Evolutionary conservation across 345 rosid species (phyloP).

Genomic region (Brassica carinata): DNA sequence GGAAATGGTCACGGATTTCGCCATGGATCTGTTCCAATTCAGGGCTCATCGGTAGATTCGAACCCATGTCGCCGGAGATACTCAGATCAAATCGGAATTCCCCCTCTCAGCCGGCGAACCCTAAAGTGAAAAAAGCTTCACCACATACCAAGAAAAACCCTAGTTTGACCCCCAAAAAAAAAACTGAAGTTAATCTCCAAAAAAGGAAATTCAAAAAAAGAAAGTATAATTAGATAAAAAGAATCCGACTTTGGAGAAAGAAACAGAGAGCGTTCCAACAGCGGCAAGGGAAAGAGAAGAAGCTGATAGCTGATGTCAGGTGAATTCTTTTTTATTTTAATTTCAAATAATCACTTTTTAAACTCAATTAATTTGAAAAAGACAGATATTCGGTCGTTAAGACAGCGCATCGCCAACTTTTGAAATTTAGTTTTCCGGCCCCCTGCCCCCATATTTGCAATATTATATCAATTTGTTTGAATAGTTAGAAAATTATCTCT

Average conservation of each 20-base stretch:
- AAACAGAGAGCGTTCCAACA: conserved; percentile 28
- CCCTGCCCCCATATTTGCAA: neutral
- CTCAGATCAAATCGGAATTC: conserved; percentile 21
- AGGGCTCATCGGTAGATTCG: conserved; percentile 71
- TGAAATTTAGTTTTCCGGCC: neutral
- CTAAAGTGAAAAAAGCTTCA: neutral
- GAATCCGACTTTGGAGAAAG: conserved; percentile 22
- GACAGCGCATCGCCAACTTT: conserved; percentile 38
- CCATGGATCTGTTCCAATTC: conserved; percentile 99
- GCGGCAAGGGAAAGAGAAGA: conserved; percentile 13
- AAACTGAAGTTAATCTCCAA: conserved; percentile 21
- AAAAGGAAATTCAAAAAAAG: conserved; percentile 1
- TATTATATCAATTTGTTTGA: neutral
- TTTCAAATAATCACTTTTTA: neutral
- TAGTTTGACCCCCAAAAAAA: conserved; percentile 2
- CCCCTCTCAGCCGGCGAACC: conserved; percentile 20
- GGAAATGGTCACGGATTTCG: conserved; percentile 86
- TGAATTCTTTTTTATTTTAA: neutral
- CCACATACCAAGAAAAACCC: conserved; percentile 24
- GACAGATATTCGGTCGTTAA: conserved; percentile 38
- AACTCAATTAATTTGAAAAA: neutral
- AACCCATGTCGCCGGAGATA: conserved; percentile 57
- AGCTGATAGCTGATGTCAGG: conserved; percentile 23
- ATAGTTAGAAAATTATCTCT: neutral
- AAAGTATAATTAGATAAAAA: neutral